These are phyloP conservation scores for Rhizopogon salebrosus DNA, from an alignment of 768 basidiomycete species.

Conservation along the genomic window DNA sequence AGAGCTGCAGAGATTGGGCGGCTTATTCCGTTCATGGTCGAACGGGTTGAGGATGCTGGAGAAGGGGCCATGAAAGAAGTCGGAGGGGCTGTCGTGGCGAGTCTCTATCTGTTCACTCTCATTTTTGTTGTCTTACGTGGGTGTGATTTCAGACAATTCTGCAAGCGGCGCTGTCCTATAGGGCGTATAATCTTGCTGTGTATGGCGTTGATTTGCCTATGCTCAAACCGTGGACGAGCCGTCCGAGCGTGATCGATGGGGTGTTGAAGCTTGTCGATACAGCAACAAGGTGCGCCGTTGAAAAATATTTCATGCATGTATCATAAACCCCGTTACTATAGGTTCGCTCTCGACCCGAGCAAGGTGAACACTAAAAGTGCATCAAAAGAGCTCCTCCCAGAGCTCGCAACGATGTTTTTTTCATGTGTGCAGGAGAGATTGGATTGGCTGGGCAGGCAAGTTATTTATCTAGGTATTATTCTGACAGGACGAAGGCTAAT, in stretches of 20 bases:
- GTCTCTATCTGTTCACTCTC: conserved; percentile 18
- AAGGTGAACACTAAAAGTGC: background rate
- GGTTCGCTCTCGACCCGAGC: conserved; percentile 1
- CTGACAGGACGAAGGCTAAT: background rate
- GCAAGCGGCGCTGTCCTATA: conserved; percentile 68
- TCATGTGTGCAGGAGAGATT: conserved; percentile 63
- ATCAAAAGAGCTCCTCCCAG: conserved; percentile 47
- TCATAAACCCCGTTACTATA: background rate
- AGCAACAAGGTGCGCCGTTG: conserved; percentile 32
- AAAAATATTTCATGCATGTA: background rate
- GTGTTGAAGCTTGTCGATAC: conserved; percentile 67
- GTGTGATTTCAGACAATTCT: conserved; percentile 52
- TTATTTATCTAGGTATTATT: background rate
- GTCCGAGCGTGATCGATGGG: conserved; percentile 59
- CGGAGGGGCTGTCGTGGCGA: conserved; percentile 52
- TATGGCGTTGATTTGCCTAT: conserved; percentile 75
- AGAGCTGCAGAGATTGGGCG: conserved; percentile 61
- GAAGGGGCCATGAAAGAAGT: conserved; percentile 31
- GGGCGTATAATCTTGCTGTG: conserved; percentile 61
- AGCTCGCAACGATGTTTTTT: conserved; percentile 59
- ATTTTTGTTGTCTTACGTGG: background rate
- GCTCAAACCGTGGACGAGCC: conserved; percentile 83
- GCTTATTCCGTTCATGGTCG: conserved; percentile 58
- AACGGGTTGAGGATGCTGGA: conserved; percentile 17
- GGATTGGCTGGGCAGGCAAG: conserved; percentile 61